phyloP scores from a whole-genome alignment of 2,329 filamentous ascomycete genomes.

The Penicillium sp. region DNA sequence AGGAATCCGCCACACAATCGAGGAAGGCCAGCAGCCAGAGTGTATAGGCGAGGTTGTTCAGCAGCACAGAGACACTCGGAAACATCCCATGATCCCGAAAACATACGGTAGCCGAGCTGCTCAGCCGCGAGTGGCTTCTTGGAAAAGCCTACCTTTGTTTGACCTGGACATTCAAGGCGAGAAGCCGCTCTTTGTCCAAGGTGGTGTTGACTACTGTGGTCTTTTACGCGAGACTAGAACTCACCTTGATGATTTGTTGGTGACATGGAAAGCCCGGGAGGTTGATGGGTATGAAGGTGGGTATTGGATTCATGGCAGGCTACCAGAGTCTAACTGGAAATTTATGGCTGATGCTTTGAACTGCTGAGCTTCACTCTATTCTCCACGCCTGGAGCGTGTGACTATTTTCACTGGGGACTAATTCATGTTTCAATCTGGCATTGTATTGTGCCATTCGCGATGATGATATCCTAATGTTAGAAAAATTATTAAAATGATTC shows the following conservation, averaged over 20 bases:
- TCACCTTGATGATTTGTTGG: slow-evolving; percentile 8
- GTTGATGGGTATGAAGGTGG: background rate
- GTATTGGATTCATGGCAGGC: slow-evolving; percentile 7
- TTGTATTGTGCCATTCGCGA: no score
- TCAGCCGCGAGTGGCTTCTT: slow-evolving; percentile 5
- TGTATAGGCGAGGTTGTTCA: slow-evolving; percentile 4
- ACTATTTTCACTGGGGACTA: background rate
- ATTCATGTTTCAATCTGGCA: no score
- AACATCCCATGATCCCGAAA: slow-evolving; percentile 1
- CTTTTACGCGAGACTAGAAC: slow-evolving; percentile 1
- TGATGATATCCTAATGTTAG: no score
- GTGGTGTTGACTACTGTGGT: slow-evolving; percentile 7
- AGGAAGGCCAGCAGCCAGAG: slow-evolving; percentile 3
- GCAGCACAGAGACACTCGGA: background rate
- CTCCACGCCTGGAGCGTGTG: background rate
- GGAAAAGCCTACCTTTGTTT: slow-evolving; percentile 6
- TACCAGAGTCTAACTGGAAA: slow-evolving; percentile 6
- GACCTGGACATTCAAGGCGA: slow-evolving; percentile 8
- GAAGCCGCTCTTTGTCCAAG: slow-evolving; percentile 5
- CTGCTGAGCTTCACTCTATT: background rate
- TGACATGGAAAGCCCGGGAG: slow-evolving; percentile 5
- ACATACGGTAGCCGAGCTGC: slow-evolving; percentile 2
- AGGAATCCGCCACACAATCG: background rate
- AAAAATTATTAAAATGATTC: no score
- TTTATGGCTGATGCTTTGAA: slow-evolving; percentile 1